Evolutionary conservation across 2,329 filamentous ascomycete genomes (phyloP).

Genomic region (Colletotrichum aenigma): DNA sequence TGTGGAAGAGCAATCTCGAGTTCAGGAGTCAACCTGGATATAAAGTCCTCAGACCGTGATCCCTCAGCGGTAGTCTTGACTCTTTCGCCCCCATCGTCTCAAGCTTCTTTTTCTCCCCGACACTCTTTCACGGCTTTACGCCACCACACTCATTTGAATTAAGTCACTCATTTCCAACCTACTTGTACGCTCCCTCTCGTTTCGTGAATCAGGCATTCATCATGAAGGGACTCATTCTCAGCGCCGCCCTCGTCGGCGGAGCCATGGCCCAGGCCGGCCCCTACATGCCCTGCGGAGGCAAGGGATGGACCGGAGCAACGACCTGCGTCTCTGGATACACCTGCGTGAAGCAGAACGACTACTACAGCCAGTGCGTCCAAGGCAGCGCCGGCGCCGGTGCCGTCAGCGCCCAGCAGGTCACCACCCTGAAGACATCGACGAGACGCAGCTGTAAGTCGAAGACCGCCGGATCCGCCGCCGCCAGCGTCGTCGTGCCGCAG

Average conservation of each 20-base stretch:
- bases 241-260: neutral
- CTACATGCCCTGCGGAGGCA: conserved; percentile 48
- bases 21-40: neutral
- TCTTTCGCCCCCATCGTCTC: neutral
- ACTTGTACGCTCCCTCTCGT: neutral
- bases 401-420: neutral
- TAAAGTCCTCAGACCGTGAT: neutral
- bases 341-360: conserved; percentile 41
- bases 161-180: neutral
- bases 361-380: conserved; percentile 45
- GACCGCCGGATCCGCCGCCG: neutral
- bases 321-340: conserved; percentile 46
- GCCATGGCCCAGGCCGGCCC: conserved; percentile 7
- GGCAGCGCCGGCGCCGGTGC: conserved; percentile 1
- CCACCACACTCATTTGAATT: neutral
- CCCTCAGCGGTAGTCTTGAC: neutral
- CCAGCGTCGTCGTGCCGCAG: neutral
- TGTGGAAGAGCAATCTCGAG: neutral
- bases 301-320: conserved; percentile 37
- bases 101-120: neutral
- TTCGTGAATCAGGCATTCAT: conserved; percentile 8
- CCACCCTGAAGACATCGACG: conserved; percentile 1
- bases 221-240: conserved; percentile 10
- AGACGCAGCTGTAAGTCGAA: conserved; percentile 10
- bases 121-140: neutral